A percentile compares a stretch with the other conserved stretches of the same genome.
phyloP scores from a whole-genome alignment of 2,329 filamentous ascomycete species.

The Pseudogymnoascus sp. region DNA sequence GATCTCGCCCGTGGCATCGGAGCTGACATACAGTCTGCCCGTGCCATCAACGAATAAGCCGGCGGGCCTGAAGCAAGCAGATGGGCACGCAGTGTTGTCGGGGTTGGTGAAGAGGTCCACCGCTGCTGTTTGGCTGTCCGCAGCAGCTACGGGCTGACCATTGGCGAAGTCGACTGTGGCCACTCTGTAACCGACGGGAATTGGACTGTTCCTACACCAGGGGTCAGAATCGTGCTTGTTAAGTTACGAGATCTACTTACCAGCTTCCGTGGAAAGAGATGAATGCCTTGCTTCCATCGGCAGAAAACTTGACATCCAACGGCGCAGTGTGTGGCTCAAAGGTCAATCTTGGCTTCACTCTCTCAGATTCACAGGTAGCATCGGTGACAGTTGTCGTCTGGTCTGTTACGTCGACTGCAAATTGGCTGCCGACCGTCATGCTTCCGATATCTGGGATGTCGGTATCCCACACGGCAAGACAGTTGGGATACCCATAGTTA shows the following conservation, averaged over 20 bases:
- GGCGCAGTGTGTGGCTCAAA: constrained; percentile 64
- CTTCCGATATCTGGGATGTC: constrained; percentile 35
- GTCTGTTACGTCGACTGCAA: constrained; percentile 32
- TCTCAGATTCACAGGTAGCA: constrained; percentile 37
- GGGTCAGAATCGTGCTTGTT: constrained; percentile 17
- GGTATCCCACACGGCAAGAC: constrained; percentile 60
- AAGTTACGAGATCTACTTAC: constrained; percentile 29
- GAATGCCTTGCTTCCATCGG: constrained; percentile 51
- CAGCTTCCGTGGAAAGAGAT: constrained; percentile 68
- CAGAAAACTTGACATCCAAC: constrained; percentile 61
- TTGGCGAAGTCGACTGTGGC: constrained; percentile 34
- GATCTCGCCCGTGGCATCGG: constrained; percentile 59
- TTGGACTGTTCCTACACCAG: constrained; percentile 18
- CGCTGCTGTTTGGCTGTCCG: constrained; percentile 41
- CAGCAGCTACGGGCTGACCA: constrained; percentile 35
- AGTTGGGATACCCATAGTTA: constrained; percentile 67
- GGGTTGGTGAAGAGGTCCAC: constrained; percentile 48
- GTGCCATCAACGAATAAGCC: constrained; percentile 47
- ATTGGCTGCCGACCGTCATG: constrained; percentile 44
- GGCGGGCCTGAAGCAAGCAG: constrained; percentile 54
- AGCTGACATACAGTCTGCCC: constrained; percentile 55
- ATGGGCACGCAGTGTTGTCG: constrained; percentile 45
- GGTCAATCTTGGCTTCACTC: constrained; percentile 47
- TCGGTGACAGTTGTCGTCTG: constrained; percentile 36
- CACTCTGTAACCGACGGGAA: constrained; percentile 41